phyloP scores from a whole-genome alignment of 2,329 filamentous ascomycete species.

The Pseudonectria foliicola region DNA sequence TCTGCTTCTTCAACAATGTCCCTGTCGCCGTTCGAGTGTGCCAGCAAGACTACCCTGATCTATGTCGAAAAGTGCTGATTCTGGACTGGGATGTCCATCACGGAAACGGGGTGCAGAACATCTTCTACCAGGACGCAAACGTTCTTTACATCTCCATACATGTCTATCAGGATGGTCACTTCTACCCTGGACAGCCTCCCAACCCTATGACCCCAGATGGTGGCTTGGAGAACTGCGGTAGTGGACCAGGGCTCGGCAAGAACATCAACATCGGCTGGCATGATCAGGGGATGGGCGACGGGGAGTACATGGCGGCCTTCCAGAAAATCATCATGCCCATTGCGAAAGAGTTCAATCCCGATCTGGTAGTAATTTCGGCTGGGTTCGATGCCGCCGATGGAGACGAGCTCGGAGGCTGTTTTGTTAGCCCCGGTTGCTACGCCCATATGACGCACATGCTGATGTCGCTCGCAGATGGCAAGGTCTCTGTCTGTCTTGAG shows the following conservation, averaged over 20 bases:
- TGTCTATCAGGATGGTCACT: slow-evolving; percentile 73
- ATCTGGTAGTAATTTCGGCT: slow-evolving; percentile 89
- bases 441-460: slow-evolving; percentile 99
- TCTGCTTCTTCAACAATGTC: slow-evolving; percentile 98
- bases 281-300: slow-evolving; percentile 80
- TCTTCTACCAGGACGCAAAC: slow-evolving; percentile 91
- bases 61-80: slow-evolving; percentile 83
- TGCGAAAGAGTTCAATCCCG: slow-evolving; percentile 84
- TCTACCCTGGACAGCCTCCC: slow-evolving; percentile 69
- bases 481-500: slow-evolving; percentile 86
- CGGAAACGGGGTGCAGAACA: slow-evolving; percentile 91
- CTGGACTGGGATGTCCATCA: slow-evolving; percentile 83
- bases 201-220: slow-evolving; percentile 53
- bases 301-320: slow-evolving; percentile 94
- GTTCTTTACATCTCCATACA: slow-evolving; percentile 94
- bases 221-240: slow-evolving; percentile 52
- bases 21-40: slow-evolving; percentile 86
- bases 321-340: slow-evolving; percentile 96
- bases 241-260: slow-evolving; percentile 47
- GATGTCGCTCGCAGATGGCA: slow-evolving; percentile 86
- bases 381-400: slow-evolving; percentile 94
- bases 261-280: slow-evolving; percentile 64
- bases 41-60: slow-evolving; percentile 70
- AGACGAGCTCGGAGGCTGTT: slow-evolving; percentile 87
- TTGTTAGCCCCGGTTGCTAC: slow-evolving; percentile 85